Percentiles rank a stretch among this genome's conserved stretches.
phyloP scores from a whole-genome alignment of 2,329 filamentous ascomycete species.

The Aspergillus chevalieri region DNA sequence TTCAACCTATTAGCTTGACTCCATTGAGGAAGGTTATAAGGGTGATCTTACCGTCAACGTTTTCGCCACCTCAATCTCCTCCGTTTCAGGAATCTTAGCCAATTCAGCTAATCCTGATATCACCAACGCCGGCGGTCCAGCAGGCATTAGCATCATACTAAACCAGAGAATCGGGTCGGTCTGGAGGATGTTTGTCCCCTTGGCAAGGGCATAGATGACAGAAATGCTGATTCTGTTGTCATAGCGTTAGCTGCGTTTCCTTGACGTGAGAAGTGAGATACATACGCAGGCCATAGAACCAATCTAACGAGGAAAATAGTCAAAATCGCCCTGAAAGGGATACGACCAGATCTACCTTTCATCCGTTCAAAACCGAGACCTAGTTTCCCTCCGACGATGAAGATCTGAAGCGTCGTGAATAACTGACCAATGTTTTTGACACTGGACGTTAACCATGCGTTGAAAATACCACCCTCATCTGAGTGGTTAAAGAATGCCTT shows the following conservation, averaged over 20 bases:
- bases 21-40: constrained; percentile 13
- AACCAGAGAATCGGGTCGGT: constrained; percentile 63
- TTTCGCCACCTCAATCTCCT: constrained; percentile 51
- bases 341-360: constrained; percentile 35
- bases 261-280: not conserved
- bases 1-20: constrained; percentile 6
- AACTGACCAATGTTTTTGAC: constrained; percentile 58
- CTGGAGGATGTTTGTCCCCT: constrained; percentile 46
- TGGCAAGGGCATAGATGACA: constrained; percentile 51
- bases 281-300: constrained; percentile 52
- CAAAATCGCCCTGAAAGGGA: constrained; percentile 38
- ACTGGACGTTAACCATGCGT: constrained; percentile 59
- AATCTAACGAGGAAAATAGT: constrained; percentile 54
- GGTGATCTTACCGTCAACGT: constrained; percentile 40
- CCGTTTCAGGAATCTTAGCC: constrained; percentile 34
- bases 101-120: constrained; percentile 49
- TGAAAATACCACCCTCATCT: constrained; percentile 57
- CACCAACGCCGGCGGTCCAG: constrained; percentile 51
- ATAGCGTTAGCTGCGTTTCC: not conserved
- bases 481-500: constrained; percentile 55
- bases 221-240: constrained; percentile 44
- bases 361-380: constrained; percentile 48
- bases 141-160: constrained; percentile 55
- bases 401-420: constrained; percentile 60
- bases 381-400: constrained; percentile 62